phyloP scores from a whole-genome alignment of 192 early-diverging fungal species.

The Backusella sp. region DNA sequence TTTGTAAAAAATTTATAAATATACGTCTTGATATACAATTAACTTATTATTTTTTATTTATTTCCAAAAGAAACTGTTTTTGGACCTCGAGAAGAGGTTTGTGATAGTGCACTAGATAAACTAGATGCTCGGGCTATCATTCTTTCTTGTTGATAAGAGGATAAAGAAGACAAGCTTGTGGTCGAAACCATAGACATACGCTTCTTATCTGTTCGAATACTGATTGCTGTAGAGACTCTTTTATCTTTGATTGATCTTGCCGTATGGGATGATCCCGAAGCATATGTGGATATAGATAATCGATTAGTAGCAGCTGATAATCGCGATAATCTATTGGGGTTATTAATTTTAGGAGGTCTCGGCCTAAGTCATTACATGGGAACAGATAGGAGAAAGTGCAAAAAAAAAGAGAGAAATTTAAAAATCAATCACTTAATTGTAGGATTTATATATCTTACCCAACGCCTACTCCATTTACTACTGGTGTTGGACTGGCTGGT shows the following conservation, averaged over 20 bases:
- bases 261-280: background rate
- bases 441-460: background rate
- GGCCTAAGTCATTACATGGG: background rate
- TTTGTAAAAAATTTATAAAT: background rate
- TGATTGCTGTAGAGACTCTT: constrained; percentile 6
- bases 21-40: background rate
- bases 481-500: background rate
- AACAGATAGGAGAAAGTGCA: background rate
- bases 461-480: background rate
- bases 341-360: constrained; percentile 1
- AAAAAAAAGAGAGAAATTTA: background rate
- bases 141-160: constrained; percentile 31
- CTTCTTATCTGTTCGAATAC: constrained; percentile 16
- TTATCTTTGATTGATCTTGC: background rate
- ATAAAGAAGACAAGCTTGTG: constrained; percentile 31
- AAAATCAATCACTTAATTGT: background rate
- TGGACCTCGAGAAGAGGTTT: background rate
- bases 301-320: constrained; percentile 6
- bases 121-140: constrained; percentile 31
- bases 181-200: constrained; percentile 25
- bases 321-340: background rate
- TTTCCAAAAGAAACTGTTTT: background rate
- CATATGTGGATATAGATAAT: background rate
- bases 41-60: background rate
- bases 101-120: constrained; percentile 19